Base-by-base conservation (phyloP, 345 rosid species). In the Eucalyptus grandis region DNA sequence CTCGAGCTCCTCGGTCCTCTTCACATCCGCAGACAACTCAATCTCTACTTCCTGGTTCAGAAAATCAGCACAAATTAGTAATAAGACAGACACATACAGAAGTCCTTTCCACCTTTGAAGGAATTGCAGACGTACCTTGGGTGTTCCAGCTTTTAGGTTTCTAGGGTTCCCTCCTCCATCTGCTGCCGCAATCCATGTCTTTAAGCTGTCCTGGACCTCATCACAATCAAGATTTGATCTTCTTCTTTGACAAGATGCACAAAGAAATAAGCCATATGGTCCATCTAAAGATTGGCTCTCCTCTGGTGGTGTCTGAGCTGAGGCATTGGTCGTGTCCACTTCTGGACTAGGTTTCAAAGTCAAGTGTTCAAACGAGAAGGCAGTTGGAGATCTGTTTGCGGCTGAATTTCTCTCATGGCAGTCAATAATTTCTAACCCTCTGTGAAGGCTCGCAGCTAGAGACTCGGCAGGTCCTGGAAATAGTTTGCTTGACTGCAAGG, bases 381-480 rank as follows among this genome's bases (percentile, higher is more conserved):
- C 91, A 89, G 96, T 94, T 88, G 96, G 91, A 89, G 98, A 95
- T 91, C 94, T 92, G 91, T 89, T 93, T 77, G 96, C 92, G 85
- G 91, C 92, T 86, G 94, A 92, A 92, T 91, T 95, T 88, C 85
- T 91, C 87, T 97, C 97, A 88, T 94, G 96, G 90, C 89, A 77
- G 89, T 96, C 99, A 92, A 98, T 97, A 87, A 95, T 94, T 92
- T 97, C 95, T 95, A 96, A 90, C 90, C 99, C 99, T 93, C 97
- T 96, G 58, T 91, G 96, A 87, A 98, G 99, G 92, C 99, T 97
- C n/a, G 97, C 98, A 62, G 98, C 99, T 92, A 98, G 93, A 88
- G 96, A 95, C 72, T 97, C 99, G 22, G 99, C 91, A 43, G 97
- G 95, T 56, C 96, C 95, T 88, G 92, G 90, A 91, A 93, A 92